A percentile compares a stretch with the other conserved stretches of the same genome.
Evolutionary conservation across 202 grass and related monocot species (phyloP).

Genomic region (Eragrostis tef): DNA sequence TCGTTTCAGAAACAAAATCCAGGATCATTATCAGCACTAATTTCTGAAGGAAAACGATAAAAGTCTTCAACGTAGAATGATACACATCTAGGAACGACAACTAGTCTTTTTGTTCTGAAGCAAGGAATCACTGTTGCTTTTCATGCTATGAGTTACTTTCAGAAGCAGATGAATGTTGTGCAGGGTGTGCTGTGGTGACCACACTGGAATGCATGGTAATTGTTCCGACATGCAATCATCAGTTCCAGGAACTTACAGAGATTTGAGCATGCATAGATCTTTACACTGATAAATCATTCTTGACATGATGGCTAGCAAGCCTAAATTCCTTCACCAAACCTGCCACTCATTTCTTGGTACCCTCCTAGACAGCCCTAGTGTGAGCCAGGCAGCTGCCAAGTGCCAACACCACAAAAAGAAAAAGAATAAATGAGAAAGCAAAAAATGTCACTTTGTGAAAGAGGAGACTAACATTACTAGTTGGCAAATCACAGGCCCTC

Average conservation of each 20-base stretch:
- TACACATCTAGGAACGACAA: slow-evolving; percentile 16
- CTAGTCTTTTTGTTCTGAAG: slow-evolving; percentile 37
- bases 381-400: slow-evolving; percentile 42
- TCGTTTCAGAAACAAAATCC: background rate
- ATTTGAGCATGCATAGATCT: background rate
- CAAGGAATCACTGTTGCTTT: slow-evolving; percentile 37
- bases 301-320: slow-evolving; percentile 22
- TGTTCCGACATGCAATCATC: slow-evolving; percentile 41
- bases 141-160: slow-evolving; percentile 40
- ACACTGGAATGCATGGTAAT: slow-evolving; percentile 21
- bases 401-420: slow-evolving; percentile 15
- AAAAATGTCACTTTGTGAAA: slow-evolving; percentile 24
- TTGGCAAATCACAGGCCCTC: slow-evolving; percentile 34
- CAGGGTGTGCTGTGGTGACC: slow-evolving; percentile 37
- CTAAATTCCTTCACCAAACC: slow-evolving; percentile 42
- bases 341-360: slow-evolving; percentile 31
- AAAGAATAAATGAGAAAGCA: background rate
- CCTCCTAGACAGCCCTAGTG: slow-evolving; percentile 29
- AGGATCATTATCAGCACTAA: background rate
- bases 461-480: slow-evolving; percentile 30
- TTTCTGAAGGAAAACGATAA: background rate
- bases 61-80: slow-evolving; percentile 42
- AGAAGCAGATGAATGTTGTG: slow-evolving; percentile 31
- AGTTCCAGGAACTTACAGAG: background rate
- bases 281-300: slow-evolving; percentile 17